Conservation (phyloP, 345 rosid genomes). For the Excoecaria cochinchinensis region DNA sequence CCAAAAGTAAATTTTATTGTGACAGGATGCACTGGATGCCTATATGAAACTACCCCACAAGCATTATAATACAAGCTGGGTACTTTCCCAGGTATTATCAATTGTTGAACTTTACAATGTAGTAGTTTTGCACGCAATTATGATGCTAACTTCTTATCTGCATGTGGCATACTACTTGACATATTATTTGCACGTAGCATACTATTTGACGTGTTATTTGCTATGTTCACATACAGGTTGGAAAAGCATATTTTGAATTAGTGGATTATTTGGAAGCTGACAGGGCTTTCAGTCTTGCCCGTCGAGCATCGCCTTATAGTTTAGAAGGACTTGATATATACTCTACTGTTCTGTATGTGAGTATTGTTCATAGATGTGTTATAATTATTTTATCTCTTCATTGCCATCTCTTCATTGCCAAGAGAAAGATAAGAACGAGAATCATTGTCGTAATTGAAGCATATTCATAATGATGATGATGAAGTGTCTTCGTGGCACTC, state of each 20-base stretch:
- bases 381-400: background rate
- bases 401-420: background rate
- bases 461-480: background rate
- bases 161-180: slow-evolving; percentile 7
- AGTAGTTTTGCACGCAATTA: background rate
- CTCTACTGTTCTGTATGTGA: slow-evolving; percentile 92
- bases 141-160: background rate
- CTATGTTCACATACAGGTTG: slow-evolving; percentile 55
- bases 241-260: slow-evolving; percentile 82
- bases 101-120: background rate
- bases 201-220: slow-evolving; percentile 8
- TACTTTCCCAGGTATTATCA: slow-evolving; percentile 79
- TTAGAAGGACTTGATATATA: slow-evolving; percentile 96
- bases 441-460: background rate
- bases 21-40: slow-evolving; percentile 81
- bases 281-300: slow-evolving; percentile 77
- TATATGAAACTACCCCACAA: slow-evolving; percentile 74
- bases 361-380: slow-evolving; percentile 23
- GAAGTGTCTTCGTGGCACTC: background rate
- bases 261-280: slow-evolving; percentile 95
- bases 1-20: slow-evolving; percentile 30
- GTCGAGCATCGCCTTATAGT: slow-evolving; percentile 74
- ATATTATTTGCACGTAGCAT: background rate
- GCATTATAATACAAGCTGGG: slow-evolving; percentile 96
- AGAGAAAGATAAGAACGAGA: background rate